Percentiles rank a stretch among this genome's conserved stretches.
Conservation (phyloP, 441 rosid genomes). For the Jatropha podagrica region DNA sequence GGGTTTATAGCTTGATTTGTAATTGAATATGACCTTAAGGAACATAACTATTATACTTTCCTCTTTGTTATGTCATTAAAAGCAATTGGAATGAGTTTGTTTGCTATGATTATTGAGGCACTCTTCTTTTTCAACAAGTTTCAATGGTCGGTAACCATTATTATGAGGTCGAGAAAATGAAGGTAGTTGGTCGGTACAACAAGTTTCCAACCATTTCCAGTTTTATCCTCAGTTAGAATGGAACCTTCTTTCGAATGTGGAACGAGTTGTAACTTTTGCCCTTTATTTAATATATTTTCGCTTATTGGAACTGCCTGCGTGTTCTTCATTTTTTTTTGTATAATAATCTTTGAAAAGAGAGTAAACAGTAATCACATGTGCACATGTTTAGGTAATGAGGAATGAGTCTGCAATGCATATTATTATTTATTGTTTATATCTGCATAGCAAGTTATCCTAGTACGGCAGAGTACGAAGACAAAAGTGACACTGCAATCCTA, state of each 20-base stretch:
- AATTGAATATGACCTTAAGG: constrained; percentile 18
- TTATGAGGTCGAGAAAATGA: not conserved
- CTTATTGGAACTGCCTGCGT: too few species aligned
- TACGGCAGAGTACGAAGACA: too few species aligned
- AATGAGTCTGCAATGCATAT: too few species aligned
- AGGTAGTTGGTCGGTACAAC: not conserved
- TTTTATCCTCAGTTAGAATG: not conserved
- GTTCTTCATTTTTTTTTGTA: too few species aligned
- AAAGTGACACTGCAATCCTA: not conserved
- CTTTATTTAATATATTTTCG: too few species aligned
- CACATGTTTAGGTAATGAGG: too few species aligned
- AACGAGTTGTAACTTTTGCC: too few species aligned
- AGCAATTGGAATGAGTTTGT: not conserved
- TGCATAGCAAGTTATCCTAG: too few species aligned
- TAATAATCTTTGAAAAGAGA: too few species aligned
- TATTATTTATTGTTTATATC: too few species aligned
- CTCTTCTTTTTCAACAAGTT: not conserved
- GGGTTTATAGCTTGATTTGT: constrained; percentile 23
- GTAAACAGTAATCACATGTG: too few species aligned
- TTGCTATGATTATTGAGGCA: constrained; percentile 2
- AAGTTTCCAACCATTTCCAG: not conserved
- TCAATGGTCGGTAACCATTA: not conserved
- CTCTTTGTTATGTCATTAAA: not conserved
- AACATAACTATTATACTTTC: not conserved
- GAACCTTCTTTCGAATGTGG: not conserved